Base-by-base conservation (phyloP, 176 grass and related monocot genomes). In the Rhipidocladum racemiflorum region DNA sequence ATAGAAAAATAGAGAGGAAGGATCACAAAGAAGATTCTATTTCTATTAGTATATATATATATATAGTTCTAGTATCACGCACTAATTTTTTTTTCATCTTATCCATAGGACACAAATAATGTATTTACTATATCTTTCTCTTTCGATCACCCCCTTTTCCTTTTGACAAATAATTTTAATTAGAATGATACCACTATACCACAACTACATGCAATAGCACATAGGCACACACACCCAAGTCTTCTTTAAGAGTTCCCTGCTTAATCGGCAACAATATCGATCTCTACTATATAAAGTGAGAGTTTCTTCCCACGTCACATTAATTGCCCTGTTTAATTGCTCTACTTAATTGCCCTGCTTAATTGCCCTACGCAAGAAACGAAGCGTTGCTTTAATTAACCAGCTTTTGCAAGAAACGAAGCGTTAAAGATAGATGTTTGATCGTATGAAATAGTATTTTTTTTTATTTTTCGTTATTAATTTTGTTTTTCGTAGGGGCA, bases 181-280 rank as follows among this genome's bases (percentile, higher is more conserved):
- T 77, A 34, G n/a, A 75, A 76, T 70, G n/a, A 36, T 76, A 69
- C 2, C 43, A 49, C 39, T 34, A 74, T 51, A 66, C 46, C 61
- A 86, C 66, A 66, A 55, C 83, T 72, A 72, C 88, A 89, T 86
- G 83, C 83, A 86, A 77, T 86, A 86, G 56, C 65, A 67, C 68
- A 86, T 68, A 61, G 56, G 32, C 65, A 66, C 72, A 77, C 81
- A 79, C 75, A 23, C 59, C 50, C 81, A 80, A 84, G 50, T 79
- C 50, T 72, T 62, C 61, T 75, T 82, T 40, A 78, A 65, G 59
- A 75, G 28, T 83, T 29, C 32, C 55, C 6, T 77, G 57, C 44
- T 81, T 64, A 48, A 54, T 53, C 77, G 13, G 65, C 48, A 71
- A 11, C 59, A 38, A 85, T 76, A 65, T 28, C 25, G 11, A 82